phyloP scores from a whole-genome alignment of 306 rosid genomes.

The Rosa rugosa region DNA sequence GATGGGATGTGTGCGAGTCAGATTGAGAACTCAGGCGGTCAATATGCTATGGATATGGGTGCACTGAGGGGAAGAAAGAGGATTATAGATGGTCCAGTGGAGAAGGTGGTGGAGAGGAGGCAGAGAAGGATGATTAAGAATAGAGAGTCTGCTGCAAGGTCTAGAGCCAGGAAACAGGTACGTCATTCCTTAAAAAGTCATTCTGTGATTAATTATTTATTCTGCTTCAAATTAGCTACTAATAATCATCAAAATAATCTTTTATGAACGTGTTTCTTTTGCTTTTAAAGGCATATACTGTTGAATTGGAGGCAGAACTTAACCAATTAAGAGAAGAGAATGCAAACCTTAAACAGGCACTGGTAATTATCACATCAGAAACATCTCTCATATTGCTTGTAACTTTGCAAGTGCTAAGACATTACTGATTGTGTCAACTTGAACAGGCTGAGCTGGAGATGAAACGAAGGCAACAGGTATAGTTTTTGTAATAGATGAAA shows the following conservation, averaged over 20 bases:
- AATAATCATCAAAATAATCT: neutral
- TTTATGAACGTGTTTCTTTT: neutral
- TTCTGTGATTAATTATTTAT: neutral
- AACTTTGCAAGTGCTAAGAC: neutral
- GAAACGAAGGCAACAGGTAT: slow-evolving; percentile 75
- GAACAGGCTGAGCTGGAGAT: slow-evolving; percentile 67
- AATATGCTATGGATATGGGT: slow-evolving; percentile 61
- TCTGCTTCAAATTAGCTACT: neutral
- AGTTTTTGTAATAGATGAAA: neutral
- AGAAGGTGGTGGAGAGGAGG: slow-evolving; percentile 89
- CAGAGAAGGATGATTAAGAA: slow-evolving; percentile 98
- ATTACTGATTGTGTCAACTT: slow-evolving; percentile 21
- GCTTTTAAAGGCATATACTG: slow-evolving; percentile 72
- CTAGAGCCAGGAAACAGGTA: slow-evolving; percentile 98
- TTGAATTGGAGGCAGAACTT: slow-evolving; percentile 85
- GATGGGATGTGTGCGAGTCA: slow-evolving; percentile 54
- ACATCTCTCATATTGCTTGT: neutral
- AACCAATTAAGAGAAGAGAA: slow-evolving; percentile 76
- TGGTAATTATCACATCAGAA: slow-evolving; percentile 51
- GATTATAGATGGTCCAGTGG: slow-evolving; percentile 73
- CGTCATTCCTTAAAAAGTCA: neutral
- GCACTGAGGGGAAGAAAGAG: slow-evolving; percentile 75
- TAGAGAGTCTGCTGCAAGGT: slow-evolving; percentile 93
- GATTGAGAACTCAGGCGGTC: slow-evolving; percentile 44
- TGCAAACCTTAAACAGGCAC: slow-evolving; percentile 62